These are phyloP conservation scores for Inga oerstediana DNA, from an alignment of 306 rosid genomes.

Conservation along the genomic window DNA sequence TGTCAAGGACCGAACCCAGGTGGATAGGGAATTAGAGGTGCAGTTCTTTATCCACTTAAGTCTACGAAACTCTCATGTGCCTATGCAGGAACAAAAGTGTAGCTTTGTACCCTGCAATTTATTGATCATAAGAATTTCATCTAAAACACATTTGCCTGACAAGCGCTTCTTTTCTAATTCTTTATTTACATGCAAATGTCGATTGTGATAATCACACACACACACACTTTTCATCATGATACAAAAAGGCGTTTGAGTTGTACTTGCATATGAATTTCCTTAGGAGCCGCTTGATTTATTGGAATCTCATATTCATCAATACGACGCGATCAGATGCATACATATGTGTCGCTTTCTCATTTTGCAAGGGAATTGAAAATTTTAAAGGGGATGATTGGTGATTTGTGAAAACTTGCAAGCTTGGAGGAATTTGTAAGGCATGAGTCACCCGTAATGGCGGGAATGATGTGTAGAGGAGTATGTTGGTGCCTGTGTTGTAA, in stretches of 20 bases:
- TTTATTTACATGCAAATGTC: neutral
- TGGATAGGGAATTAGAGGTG: constrained; percentile 93
- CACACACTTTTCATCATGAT: neutral
- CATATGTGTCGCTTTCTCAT: neutral
- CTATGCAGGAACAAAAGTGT: neutral
- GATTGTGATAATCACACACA: neutral
- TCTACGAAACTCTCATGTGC: neutral
- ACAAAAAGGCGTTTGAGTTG: neutral
- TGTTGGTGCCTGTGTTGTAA: neutral
- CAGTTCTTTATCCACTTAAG: neutral
- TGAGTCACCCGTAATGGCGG: neutral
- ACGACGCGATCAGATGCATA: neutral
- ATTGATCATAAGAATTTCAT: neutral
- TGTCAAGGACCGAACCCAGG: constrained; percentile 84
- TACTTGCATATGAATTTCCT: neutral
- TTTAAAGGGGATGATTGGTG: neutral
- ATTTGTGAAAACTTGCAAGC: neutral
- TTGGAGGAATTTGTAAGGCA: neutral
- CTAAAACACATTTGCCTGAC: neutral
- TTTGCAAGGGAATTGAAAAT: neutral
- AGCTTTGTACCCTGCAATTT: neutral
- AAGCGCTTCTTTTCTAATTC: neutral
- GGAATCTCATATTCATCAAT: neutral
- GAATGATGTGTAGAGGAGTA: neutral
- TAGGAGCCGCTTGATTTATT: neutral